Conservation (phyloP, 208 protist genomes). For the Crithidia thermophila region DNA sequence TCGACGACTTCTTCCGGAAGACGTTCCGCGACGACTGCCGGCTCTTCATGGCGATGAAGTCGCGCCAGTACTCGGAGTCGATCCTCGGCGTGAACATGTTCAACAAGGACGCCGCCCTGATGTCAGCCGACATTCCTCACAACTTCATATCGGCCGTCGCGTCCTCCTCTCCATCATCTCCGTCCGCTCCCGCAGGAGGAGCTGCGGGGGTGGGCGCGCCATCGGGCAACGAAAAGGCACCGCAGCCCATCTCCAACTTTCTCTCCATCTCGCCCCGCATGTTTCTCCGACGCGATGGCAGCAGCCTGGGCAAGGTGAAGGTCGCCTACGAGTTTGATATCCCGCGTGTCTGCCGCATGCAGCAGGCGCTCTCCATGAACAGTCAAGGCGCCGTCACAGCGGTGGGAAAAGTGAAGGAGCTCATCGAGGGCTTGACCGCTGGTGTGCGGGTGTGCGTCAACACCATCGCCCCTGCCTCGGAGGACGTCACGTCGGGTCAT, state of each 20-base stretch:
- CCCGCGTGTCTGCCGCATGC: slow-evolving; percentile 65
- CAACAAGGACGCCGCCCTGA: slow-evolving; percentile 15
- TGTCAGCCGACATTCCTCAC: slow-evolving; percentile 8
- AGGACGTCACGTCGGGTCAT: slow-evolving; percentile 66
- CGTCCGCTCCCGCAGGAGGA: neutral
- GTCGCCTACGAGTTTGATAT: slow-evolving; percentile 59
- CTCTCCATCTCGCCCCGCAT: slow-evolving; percentile 80
- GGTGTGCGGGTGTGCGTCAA: slow-evolving; percentile 65
- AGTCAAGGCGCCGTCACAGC: slow-evolving; percentile 61
- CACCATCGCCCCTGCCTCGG: slow-evolving; percentile 81
- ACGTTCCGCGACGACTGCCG: slow-evolving; percentile 81
- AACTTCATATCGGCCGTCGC: neutral
- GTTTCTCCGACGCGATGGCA: slow-evolving; percentile 59
- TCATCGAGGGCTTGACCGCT: slow-evolving; percentile 74
- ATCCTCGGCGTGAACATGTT: slow-evolving; percentile 53
- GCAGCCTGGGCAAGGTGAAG: slow-evolving; percentile 78
- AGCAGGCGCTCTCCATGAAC: slow-evolving; percentile 66
- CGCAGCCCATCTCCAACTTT: slow-evolving; percentile 26
- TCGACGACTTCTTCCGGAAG: slow-evolving; percentile 89
- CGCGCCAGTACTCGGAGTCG: slow-evolving; percentile 66
- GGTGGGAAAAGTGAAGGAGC: slow-evolving; percentile 46
- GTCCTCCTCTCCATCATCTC: neutral
- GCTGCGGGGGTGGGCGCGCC: neutral
- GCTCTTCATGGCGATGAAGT: slow-evolving; percentile 79
- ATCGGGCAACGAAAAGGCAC: neutral